phyloP scores from a whole-genome alignment of 257 asterid species.

The Perilla frutescens region DNA sequence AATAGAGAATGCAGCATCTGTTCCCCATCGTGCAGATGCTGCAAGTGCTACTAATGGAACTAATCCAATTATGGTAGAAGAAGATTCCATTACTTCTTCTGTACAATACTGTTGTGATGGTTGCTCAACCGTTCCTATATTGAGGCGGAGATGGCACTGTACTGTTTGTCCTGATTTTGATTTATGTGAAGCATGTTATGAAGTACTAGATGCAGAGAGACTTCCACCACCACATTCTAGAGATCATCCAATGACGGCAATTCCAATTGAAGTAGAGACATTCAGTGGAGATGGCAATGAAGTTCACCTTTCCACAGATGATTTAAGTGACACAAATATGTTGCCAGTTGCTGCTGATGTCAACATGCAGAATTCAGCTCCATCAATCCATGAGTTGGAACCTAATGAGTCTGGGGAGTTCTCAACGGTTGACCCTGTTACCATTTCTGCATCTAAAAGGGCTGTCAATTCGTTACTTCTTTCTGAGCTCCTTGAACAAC shows the following conservation, averaged over 20 bases:
- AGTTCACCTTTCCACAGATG: conserved; percentile 81
- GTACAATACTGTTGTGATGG: conserved; percentile 99
- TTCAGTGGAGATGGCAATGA: conserved; percentile 83
- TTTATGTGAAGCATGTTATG: conserved; percentile 96
- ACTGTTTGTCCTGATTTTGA: conserved; percentile 98
- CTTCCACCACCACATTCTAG: conserved; percentile 97
- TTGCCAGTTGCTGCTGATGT: conserved; percentile 69
- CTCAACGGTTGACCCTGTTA: conserved; percentile 81
- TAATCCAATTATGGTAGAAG: conserved; percentile 81
- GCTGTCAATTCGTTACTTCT: conserved; percentile 92
- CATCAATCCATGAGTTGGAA: conserved; percentile 83
- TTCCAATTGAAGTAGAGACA: conserved; percentile 93
- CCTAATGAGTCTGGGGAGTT: conserved; percentile 78
- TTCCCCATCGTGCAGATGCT: conserved; percentile 66
- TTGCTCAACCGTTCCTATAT: conserved; percentile 97
- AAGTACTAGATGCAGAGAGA: conserved; percentile 86
- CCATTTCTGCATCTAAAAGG: conserved; percentile 96
- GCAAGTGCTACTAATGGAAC: conserved; percentile 65
- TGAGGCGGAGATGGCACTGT: conserved; percentile 98
- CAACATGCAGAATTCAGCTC: conserved; percentile 58
- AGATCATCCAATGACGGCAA: conserved; percentile 96
- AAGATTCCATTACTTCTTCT: conserved; percentile 90
- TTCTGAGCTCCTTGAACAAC: conserved; percentile 93
- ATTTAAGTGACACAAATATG: conserved; percentile 65
- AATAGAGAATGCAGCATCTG: conserved; percentile 62